These are phyloP conservation scores for Isoetes taiwanensis DNA, from an alignment of 75 land plant species.

Conservation along the genomic window DNA sequence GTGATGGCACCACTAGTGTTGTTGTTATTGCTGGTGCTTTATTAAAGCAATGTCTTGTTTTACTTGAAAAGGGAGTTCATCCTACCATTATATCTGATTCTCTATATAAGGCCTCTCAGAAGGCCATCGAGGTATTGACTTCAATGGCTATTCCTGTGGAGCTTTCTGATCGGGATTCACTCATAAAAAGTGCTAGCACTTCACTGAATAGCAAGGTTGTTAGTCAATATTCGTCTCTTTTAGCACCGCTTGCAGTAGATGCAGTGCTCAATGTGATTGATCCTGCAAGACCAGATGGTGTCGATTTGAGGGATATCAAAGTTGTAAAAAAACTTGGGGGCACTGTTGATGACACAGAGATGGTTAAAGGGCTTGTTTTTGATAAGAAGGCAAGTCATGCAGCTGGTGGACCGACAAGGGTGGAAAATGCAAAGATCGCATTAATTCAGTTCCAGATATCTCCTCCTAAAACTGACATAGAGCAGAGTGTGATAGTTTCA, in stretches of 20 bases:
- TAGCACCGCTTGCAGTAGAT: slow-evolving; percentile 86
- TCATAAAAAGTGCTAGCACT: slow-evolving; percentile 72
- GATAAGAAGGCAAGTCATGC: slow-evolving; percentile 84
- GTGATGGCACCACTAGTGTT: slow-evolving; percentile 89
- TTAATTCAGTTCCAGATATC: slow-evolving; percentile 96
- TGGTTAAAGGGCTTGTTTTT: slow-evolving; percentile 72
- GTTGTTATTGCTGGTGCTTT: slow-evolving; percentile 95
- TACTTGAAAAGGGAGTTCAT: slow-evolving; percentile 58
- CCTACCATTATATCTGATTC: slow-evolving; percentile 80
- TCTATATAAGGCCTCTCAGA: slow-evolving; percentile 50
- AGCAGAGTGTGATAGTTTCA: slow-evolving; percentile 89
- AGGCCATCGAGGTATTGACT: slow-evolving; percentile 71
- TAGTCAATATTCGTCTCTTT: slow-evolving; percentile 80
- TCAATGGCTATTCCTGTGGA: slow-evolving; percentile 79
- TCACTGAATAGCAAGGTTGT: slow-evolving; percentile 86
- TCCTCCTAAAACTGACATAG: slow-evolving; percentile 95
- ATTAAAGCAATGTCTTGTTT: slow-evolving; percentile 39
- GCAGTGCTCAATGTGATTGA: slow-evolving; percentile 78
- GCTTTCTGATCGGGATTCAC: slow-evolving; percentile 63
- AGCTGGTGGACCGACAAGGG: slow-evolving; percentile 81
- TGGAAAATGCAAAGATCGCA: slow-evolving; percentile 84
- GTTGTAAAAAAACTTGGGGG: slow-evolving; percentile 86
- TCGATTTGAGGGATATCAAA: slow-evolving; percentile 68
- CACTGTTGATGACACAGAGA: slow-evolving; percentile 89
- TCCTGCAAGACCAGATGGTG: slow-evolving; percentile 52